phyloP scores from a whole-genome alignment of 768 basidiomycete genomes.

The Rhizopogon sp. region DNA sequence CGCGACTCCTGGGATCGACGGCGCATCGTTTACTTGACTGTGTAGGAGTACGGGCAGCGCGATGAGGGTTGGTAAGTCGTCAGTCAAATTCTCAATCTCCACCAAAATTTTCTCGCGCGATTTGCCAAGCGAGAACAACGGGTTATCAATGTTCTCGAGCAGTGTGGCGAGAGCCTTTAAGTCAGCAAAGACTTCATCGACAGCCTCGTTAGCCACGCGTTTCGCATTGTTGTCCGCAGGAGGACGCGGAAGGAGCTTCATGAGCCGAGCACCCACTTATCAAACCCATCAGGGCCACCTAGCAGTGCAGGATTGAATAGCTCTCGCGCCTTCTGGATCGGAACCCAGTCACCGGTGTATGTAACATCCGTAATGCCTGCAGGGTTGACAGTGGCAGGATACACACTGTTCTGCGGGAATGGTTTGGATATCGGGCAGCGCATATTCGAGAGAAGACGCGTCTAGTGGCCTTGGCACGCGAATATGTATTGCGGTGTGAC shows the following conservation, averaged over 20 bases:
- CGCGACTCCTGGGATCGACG: slow-evolving; percentile 15
- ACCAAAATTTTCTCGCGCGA: slow-evolving; percentile 22
- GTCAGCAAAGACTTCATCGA: slow-evolving; percentile 72
- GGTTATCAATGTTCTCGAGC: slow-evolving; percentile 44
- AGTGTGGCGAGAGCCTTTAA: slow-evolving; percentile 53
- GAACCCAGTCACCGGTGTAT: slow-evolving; percentile 33
- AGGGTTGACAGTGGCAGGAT: not conserved
- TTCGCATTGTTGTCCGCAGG: slow-evolving; percentile 38
- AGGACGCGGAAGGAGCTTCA: slow-evolving; percentile 60
- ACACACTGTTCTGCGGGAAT: slow-evolving; percentile 23
- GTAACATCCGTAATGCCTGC: slow-evolving; percentile 21
- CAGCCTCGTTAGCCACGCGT: slow-evolving; percentile 69
- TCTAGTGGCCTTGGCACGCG: slow-evolving; percentile 18
- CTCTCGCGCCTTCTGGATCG: slow-evolving; percentile 29
- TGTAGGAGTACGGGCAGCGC: slow-evolving; percentile 65
- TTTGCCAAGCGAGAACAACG: slow-evolving; percentile 16
- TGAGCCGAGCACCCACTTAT: slow-evolving; percentile 39
- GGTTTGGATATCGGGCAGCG: slow-evolving; percentile 31
- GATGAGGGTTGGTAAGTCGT: slow-evolving; percentile 68
- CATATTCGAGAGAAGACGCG: slow-evolving; percentile 14
- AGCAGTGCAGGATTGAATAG: slow-evolving; percentile 28
- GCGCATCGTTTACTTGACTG: slow-evolving; percentile 14
- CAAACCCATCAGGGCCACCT: slow-evolving; percentile 37
- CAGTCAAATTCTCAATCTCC: slow-evolving; percentile 50
- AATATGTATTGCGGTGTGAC: slow-evolving; percentile 36